Evolutionary conservation across 176 grass and related monocot genomes (phyloP).

Genomic region (Pharus latifolius): DNA sequence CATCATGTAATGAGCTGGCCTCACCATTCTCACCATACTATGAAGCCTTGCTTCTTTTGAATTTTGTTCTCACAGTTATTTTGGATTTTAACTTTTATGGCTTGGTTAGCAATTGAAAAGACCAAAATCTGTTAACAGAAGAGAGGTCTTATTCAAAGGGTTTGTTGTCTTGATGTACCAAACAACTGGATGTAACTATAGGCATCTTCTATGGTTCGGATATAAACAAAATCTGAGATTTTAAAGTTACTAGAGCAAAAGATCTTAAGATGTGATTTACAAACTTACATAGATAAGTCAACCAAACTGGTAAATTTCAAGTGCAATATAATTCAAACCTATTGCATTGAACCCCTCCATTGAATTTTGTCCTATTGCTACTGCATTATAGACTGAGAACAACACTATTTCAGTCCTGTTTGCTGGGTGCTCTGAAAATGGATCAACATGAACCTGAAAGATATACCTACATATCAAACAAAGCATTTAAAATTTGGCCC

Average conservation of each 20-base stretch:
- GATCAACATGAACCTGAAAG: background rate
- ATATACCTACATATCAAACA: conserved; percentile 5
- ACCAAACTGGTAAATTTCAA: background rate
- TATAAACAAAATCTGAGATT: background rate
- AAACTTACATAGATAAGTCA: background rate
- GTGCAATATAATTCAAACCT: background rate
- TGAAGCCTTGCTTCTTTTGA: background rate
- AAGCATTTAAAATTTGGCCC: background rate
- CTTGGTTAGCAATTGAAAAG: background rate
- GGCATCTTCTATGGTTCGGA: background rate
- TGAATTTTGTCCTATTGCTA: background rate
- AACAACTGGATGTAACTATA: too few species aligned
- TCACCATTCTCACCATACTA: background rate
- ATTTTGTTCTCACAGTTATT: background rate
- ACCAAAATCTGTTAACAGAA: background rate
- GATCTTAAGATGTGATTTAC: background rate
- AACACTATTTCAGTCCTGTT: background rate
- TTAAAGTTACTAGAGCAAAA: background rate
- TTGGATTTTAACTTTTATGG: too few species aligned
- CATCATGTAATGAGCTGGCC: background rate
- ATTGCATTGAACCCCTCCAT: background rate
- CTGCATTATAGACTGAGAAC: background rate
- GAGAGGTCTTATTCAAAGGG: background rate
- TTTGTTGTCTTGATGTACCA: background rate
- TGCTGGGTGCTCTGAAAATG: background rate